Evolutionary conservation across 1,284 basidiomycete genomes (phyloP), one percentile per base, ranked within the genome.

Genomic region (Apiotrichum laibachii): DNA sequence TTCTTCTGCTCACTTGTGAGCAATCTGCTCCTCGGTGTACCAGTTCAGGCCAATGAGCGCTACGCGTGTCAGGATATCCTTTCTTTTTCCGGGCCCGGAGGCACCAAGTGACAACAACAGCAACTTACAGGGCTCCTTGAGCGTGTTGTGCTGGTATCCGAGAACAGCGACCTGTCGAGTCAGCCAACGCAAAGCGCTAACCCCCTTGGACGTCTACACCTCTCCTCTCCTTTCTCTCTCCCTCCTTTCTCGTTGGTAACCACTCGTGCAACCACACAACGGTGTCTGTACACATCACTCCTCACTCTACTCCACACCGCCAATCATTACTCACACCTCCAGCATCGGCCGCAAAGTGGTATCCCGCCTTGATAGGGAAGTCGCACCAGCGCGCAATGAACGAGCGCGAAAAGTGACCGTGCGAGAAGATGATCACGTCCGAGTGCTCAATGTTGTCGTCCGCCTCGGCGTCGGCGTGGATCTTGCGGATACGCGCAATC

Each of bases 341-440:
- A 13, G 78, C 70, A 49, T 78, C 78, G 2, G 76, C 71, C 13
- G 72, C 66, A 55, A 80, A 77, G 63, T 80, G 73, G 59, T 78
- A 79, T 11, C 78, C 78, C 12, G 75, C 73, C 31, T 63, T 51
- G 31, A 80, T 59, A n/a, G 78, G 77, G 44, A 78, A 65, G 48
- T 69, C 70, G 55, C 77, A 79, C 78, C 78, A 80, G 53, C 78
- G 68, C 21, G 77, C 75, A 50, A 95, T 88, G 65, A 95, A 83
- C 58, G 86, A 85, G 57, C 92, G 85, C 58, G 85, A 89, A 76
- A 94, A 92, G 76, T 94, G 91, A 31, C 74, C 77, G 56, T 79
- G 76, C 8, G 72, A 90, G 45, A 92, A 87, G 62, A 80, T 72
- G 59, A 78, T 73, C 16, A 80, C 74, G 60, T 79, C 77, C 11